Conservation (phyloP, 257 asterid species). For the Nyctanthes arbortristis region DNA sequence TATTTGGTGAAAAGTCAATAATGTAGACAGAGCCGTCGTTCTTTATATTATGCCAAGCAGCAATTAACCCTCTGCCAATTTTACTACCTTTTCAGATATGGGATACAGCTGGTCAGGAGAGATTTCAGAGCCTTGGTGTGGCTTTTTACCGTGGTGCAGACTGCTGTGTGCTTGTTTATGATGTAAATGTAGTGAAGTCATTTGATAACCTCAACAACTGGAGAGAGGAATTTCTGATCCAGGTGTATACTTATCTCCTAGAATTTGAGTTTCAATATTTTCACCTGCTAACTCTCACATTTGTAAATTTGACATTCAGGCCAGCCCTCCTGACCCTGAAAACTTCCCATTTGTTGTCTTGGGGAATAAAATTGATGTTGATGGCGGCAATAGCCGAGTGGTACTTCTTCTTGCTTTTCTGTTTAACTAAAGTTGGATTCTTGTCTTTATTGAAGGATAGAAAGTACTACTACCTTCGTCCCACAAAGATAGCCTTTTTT, state of each 20-base stretch:
- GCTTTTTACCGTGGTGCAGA: conserved; percentile 76
- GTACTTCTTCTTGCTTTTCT: conserved; percentile 23
- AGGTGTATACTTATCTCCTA: conserved; percentile 37
- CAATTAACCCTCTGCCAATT: background rate
- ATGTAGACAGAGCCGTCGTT: background rate
- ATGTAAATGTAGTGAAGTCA: conserved; percentile 52
- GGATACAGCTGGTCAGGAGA: conserved; percentile 81
- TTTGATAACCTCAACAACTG: conserved; percentile 64
- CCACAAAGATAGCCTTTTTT: no score
- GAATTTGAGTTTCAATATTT: conserved; percentile 2
- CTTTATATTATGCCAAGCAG: background rate
- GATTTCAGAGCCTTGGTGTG: conserved; percentile 80
- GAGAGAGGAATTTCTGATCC: conserved; percentile 69
- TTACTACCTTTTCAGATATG: conserved; percentile 43
- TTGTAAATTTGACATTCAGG: conserved; percentile 37
- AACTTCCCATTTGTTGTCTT: conserved; percentile 58
- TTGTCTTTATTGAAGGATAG: background rate
- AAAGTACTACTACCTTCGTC: no score
- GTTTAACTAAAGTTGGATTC: background rate
- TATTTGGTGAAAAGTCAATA: background rate
- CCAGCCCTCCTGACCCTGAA: conserved; percentile 66
- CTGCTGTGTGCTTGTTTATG: conserved; percentile 61
- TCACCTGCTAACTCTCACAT: conserved; percentile 15
- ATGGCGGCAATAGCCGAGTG: conserved; percentile 73
- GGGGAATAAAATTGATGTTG: conserved; percentile 63